Evolutionary conservation across 2,329 filamentous ascomycete species (phyloP), one percentile per base, ranked within the genome.

Genomic region (Fusarium sororula): DNA sequence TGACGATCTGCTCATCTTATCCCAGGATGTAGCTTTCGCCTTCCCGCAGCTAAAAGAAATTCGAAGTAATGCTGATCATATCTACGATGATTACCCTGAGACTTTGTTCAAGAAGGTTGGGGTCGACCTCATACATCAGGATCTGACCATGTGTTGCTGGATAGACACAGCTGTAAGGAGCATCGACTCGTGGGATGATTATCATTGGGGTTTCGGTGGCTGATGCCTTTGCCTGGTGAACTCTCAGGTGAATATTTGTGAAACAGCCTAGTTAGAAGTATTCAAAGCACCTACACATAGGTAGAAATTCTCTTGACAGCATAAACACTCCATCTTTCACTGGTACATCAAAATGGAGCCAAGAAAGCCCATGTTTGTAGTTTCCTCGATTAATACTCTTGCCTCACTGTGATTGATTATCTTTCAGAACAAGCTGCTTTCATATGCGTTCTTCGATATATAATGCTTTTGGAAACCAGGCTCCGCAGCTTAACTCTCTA

Each of bases 81-180:
- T 18, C 17, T 2, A 4, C 4, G 28, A 32, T 14, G 22, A 50
- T 1, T 30, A 50, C 20, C 14, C 14, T 13, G 0, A 17, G 47
- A 0, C 47, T 5, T 32, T 35, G 30, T 24, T 51, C 3, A 24
- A 51, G 22, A 51, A 7, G 6, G 48, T 51, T 24, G 30, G 48
- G 5, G 7, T 51, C 30, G 48, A 35, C 1, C 48, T 51, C 1
- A 51, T 35, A 35, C 17, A 20, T 24, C 30, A 35, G 7, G 28
- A 51, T 18, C 30, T 7, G 28, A 13, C 3, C 3, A 14, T 24
- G 6, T 24, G 22, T 51, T 51, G 15, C 28, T 51, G 28, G 48
- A 20, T 32, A 51, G 22, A 35, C 28, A 18, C 28, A n/a, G 28
- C n/a, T 32, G 1, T 3, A 3, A 13, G 28, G 15, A 8, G 12